Conservation (phyloP, 192 early-diverging fungal genomes). For the Coemansia sp. region DNA sequence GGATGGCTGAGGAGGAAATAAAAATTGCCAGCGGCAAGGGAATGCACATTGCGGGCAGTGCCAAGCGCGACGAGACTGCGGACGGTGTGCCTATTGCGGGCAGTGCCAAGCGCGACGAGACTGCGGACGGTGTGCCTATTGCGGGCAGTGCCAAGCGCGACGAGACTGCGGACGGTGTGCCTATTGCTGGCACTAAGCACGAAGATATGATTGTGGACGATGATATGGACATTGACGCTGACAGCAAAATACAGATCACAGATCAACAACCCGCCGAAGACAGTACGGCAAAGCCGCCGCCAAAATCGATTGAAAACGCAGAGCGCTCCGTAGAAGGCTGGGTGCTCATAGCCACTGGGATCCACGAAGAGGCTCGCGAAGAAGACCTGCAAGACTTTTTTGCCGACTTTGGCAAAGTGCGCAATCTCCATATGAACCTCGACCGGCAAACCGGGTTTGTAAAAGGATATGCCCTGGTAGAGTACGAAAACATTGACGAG, state of each 20-base stretch:
- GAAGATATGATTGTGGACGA: neutral
- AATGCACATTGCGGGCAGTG: constrained; percentile 21
- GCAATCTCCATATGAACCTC: constrained; percentile 87
- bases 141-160: constrained; percentile 15
- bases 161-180: neutral
- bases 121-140: constrained; percentile 7
- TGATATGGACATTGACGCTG: constrained; percentile 10
- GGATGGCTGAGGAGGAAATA: neutral
- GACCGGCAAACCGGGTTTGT: constrained; percentile 94
- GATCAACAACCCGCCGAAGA: neutral
- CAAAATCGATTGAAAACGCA: constrained; percentile 8
- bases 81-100: constrained; percentile 18
- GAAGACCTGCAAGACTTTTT: constrained; percentile 86
- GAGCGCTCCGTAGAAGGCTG: constrained; percentile 82
- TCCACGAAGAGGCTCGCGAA: constrained; percentile 94
- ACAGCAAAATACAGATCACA: neutral
- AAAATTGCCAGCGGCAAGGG: neutral
- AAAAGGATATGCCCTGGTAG: constrained; percentile 93
- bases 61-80: neutral
- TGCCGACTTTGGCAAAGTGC: constrained; percentile 85
- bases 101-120: constrained; percentile 6
- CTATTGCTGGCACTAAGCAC: constrained; percentile 24
- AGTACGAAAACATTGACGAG: constrained; percentile 77
- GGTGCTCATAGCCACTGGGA: constrained; percentile 88
- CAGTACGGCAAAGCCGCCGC: neutral